Conservation (phyloP, 176 grass and related monocot genomes). For the Raddia distichophylla region DNA sequence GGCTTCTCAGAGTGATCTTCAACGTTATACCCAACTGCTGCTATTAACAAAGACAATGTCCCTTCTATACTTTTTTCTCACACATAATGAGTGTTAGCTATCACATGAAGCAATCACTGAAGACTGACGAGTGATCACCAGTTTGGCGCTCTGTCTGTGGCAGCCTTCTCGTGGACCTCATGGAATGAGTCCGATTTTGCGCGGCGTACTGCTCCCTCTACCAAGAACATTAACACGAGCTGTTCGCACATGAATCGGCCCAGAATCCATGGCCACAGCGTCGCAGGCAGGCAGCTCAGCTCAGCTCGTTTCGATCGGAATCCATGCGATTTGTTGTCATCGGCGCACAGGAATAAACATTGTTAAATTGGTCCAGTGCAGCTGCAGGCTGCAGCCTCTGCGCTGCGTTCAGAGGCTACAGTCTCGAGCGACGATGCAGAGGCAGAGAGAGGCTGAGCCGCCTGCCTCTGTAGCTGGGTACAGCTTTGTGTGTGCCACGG, state of each 20-base stretch:
- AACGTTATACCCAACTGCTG: background rate
- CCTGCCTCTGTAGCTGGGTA: background rate
- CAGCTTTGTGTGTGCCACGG: background rate
- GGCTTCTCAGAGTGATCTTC: background rate
- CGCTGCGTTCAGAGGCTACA: background rate
- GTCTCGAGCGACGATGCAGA: background rate
- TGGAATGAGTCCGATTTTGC: background rate
- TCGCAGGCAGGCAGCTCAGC: background rate
- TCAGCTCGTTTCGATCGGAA: background rate
- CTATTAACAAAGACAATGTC: background rate
- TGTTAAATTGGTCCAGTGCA: background rate
- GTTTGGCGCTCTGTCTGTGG: background rate
- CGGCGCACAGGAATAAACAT: background rate
- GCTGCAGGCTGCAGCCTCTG: background rate
- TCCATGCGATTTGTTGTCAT: conserved; percentile 42
- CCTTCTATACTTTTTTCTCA: background rate
- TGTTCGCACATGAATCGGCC: background rate
- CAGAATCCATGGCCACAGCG: background rate
- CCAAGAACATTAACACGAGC: background rate
- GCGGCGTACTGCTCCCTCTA: background rate
- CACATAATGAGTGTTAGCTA: background rate
- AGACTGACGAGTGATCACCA: background rate
- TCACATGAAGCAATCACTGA: background rate
- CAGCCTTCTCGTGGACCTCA: background rate
- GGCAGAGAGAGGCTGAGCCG: background rate